Percentiles rank a stretch among this genome's conserved stretches.
These are phyloP conservation scores for Pseudopyrenochaeta lycopersici DNA, from an alignment of 2,329 filamentous ascomycete species.

Conservation along the genomic window DNA sequence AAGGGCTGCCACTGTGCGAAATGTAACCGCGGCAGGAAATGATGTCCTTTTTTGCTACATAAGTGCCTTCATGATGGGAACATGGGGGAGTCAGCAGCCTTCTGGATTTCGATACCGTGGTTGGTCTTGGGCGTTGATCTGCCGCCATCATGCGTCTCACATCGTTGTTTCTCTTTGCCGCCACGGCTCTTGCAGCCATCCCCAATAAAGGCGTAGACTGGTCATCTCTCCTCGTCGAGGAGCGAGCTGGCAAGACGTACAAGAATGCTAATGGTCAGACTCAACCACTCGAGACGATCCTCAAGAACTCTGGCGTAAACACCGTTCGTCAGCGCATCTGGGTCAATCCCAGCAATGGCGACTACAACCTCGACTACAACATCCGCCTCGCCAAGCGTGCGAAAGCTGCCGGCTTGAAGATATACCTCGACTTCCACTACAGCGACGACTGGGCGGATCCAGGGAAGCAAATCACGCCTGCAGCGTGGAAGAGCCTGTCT, in stretches of 20 bases:
- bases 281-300: slow-evolving; percentile 69
- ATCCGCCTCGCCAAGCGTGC: slow-evolving; percentile 72
- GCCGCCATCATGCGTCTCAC: slow-evolving; percentile 38
- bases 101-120: not conserved
- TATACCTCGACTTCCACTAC: slow-evolving; percentile 72
- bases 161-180: slow-evolving; percentile 30
- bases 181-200: slow-evolving; percentile 56
- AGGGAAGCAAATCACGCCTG: slow-evolving; percentile 67
- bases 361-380: slow-evolving; percentile 76
- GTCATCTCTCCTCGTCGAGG: slow-evolving; percentile 72
- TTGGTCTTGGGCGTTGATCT: not conserved
- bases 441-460: slow-evolving; percentile 78
- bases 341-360: slow-evolving; percentile 69
- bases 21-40: not conserved
- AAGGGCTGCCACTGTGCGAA: not conserved
- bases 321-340: slow-evolving; percentile 75
- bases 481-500: slow-evolving; percentile 67
- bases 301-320: slow-evolving; percentile 70
- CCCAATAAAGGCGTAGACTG: slow-evolving; percentile 75
- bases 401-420: slow-evolving; percentile 67
- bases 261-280: slow-evolving; percentile 63
- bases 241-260: slow-evolving; percentile 68
- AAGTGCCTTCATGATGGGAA: not conserved
- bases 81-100: not conserved
- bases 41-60: not conserved